phyloP scores from a whole-genome alignment of 1,139 yeast genomes.

The Arxiozyma slooffiae region DNA sequence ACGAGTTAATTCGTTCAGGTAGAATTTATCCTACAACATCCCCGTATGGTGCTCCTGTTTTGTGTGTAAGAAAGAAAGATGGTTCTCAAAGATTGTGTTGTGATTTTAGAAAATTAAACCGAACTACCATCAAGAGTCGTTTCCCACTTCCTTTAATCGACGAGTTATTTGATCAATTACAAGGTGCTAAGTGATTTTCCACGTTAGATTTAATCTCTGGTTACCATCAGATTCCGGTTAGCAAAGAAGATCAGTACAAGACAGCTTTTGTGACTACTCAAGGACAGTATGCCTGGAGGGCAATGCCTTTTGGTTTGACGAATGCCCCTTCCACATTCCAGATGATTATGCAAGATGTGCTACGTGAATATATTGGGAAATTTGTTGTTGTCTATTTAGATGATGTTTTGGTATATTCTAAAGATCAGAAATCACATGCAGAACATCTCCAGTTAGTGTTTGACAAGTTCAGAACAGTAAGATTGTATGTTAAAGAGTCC shows the following conservation, averaged over 20 bases:
- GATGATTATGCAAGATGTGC: not conserved
- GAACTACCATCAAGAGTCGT: not conserved
- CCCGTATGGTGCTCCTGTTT: not conserved
- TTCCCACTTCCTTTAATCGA: too few species aligned
- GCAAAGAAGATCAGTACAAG: not conserved
- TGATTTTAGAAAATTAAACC: not conserved
- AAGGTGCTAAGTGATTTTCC: too few species aligned
- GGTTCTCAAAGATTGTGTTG: not conserved
- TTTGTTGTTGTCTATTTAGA: slow-evolving; percentile 19
- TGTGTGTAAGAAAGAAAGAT: not conserved
- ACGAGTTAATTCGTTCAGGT: too few species aligned
- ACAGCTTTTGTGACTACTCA: not conserved
- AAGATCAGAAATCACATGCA: not conserved
- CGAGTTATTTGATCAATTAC: too few species aligned
- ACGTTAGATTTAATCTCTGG: not conserved
- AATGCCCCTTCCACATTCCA: slow-evolving; percentile 1
- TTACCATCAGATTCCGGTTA: not conserved
- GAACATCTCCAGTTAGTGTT: not conserved
- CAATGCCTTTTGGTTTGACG: not conserved
- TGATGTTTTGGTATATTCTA: slow-evolving; percentile 21
- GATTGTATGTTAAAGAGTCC: not conserved
- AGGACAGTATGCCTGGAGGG: not conserved
- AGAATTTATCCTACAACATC: too few species aligned
- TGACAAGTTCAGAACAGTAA: not conserved
- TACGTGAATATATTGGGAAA: not conserved